A percentile compares a stretch with the other conserved stretches of the same genome.
Conservation (phyloP, 495 filamentous ascomycete genomes). For the Talaromyces borbonicus region DNA sequence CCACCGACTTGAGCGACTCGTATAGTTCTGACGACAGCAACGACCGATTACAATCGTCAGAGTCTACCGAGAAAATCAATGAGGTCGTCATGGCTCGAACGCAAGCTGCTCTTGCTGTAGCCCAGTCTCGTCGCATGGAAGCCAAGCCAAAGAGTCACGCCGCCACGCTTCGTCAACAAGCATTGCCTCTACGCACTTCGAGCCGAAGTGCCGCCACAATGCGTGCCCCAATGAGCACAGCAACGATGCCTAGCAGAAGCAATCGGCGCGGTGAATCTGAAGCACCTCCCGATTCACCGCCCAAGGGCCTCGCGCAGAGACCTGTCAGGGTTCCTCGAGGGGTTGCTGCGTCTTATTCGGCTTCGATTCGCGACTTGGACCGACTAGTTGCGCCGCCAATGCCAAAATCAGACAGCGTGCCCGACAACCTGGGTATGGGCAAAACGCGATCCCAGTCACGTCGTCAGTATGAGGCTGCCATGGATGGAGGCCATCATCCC, state of each 20-base stretch:
- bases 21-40: constrained; percentile 20
- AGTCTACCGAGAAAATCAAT: constrained; percentile 10
- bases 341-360: constrained; percentile 26
- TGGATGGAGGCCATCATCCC: constrained; percentile 13
- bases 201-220: constrained; percentile 22
- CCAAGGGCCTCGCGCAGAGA: constrained; percentile 32
- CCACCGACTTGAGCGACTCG: constrained; percentile 19
- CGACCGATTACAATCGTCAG: constrained; percentile 18
- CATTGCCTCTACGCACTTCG: constrained; percentile 21
- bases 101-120: constrained; percentile 32
- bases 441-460: constrained; percentile 39
- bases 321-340: constrained; percentile 32
- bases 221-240: constrained; percentile 17
- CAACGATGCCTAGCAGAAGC: constrained; percentile 5
- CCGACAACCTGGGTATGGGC: constrained; percentile 28
- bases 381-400: constrained; percentile 17
- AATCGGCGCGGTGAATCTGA: constrained; percentile 16
- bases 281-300: constrained; percentile 11
- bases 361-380: constrained; percentile 23
- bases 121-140: constrained; percentile 32
- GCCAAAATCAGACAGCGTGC: constrained; percentile 22
- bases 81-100: constrained; percentile 24
- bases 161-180: constrained; percentile 38
- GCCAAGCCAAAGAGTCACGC: constrained; percentile 37
- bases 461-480: constrained; percentile 27